phyloP scores from a whole-genome alignment of 495 filamentous ascomycete genomes.

The Pseudevernia furfuracea region DNA sequence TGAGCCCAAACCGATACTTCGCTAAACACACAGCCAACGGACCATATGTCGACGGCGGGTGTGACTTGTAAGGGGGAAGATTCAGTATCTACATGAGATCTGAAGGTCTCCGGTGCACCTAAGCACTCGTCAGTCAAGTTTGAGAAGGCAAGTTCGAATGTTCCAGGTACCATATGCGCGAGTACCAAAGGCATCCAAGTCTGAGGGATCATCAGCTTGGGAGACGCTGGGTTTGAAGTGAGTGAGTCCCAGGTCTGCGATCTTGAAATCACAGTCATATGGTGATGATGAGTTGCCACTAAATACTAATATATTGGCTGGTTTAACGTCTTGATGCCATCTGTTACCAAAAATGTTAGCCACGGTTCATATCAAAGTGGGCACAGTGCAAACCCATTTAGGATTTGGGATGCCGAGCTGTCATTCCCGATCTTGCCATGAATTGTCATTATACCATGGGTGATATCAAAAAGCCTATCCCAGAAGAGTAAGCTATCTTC shows the following conservation, averaged over 20 bases:
- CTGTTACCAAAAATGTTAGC: slow-evolving; percentile 10
- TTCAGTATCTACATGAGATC: slow-evolving; percentile 25
- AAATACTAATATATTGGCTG: slow-evolving; percentile 36
- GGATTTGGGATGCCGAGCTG: neutral
- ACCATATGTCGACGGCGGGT: slow-evolving; percentile 39
- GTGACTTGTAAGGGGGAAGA: slow-evolving; percentile 17
- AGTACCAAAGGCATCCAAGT: slow-evolving; percentile 29
- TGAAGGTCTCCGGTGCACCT: slow-evolving; percentile 35
- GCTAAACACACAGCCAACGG: slow-evolving; percentile 40
- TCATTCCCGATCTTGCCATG: slow-evolving; percentile 25
- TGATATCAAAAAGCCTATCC: slow-evolving; percentile 33
- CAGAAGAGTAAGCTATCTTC: slow-evolving; percentile 40
- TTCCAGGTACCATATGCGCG: slow-evolving; percentile 30
- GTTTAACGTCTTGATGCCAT: slow-evolving; percentile 38
- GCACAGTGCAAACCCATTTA: slow-evolving; percentile 9
- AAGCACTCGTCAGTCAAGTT: slow-evolving; percentile 21
- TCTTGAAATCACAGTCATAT: slow-evolving; percentile 35
- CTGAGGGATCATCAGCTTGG: slow-evolving; percentile 22
- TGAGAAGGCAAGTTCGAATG: neutral
- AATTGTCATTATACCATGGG: slow-evolving; percentile 34
- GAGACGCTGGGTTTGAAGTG: slow-evolving; percentile 26
- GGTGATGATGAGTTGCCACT: slow-evolving; percentile 22
- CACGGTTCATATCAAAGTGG: neutral
- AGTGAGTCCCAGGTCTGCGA: slow-evolving; percentile 36
- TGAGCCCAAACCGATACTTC: slow-evolving; percentile 39